Evolutionary conservation across 768 basidiomycete species (phyloP).

Genomic region (Trametes cubensis): DNA sequence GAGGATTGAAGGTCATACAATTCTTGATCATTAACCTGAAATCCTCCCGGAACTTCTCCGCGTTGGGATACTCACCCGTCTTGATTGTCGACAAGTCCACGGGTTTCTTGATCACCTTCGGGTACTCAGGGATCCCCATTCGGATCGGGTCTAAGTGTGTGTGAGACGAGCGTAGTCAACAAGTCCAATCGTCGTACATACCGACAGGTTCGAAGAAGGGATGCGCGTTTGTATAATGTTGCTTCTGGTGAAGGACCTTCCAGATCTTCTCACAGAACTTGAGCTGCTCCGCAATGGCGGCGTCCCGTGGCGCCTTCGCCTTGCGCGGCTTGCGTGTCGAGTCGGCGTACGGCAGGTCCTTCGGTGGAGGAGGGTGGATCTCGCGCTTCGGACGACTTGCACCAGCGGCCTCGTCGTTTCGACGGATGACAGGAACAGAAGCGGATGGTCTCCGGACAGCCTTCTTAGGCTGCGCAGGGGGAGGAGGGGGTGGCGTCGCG

Average conservation of each 20-base stretch:
- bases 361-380: slow-evolving; percentile 93
- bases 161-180: not conserved
- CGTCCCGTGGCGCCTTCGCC: slow-evolving; percentile 59
- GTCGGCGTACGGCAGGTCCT: slow-evolving; percentile 85
- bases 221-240: slow-evolving; percentile 68
- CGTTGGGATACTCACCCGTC: slow-evolving; percentile 72
- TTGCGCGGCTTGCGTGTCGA: slow-evolving; percentile 69
- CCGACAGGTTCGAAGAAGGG: slow-evolving; percentile 96
- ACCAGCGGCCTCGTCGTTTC: slow-evolving; percentile 62
- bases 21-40: slow-evolving; percentile 95
- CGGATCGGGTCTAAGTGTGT: slow-evolving; percentile 68
- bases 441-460: slow-evolving; percentile 72
- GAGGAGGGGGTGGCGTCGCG: slow-evolving; percentile 43
- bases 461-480: slow-evolving; percentile 48
- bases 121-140: slow-evolving; percentile 82
- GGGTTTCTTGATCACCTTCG: slow-evolving; percentile 86
- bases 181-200: slow-evolving; percentile 44
- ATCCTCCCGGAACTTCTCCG: slow-evolving; percentile 83
- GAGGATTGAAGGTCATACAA: slow-evolving; percentile 90
- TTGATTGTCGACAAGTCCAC: slow-evolving; percentile 95
- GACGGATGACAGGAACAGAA: slow-evolving; percentile 80
- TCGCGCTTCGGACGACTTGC: slow-evolving; percentile 92
- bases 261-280: slow-evolving; percentile 80
- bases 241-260: slow-evolving; percentile 76
- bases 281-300: slow-evolving; percentile 79